Base-by-base conservation (phyloP, 2,329 filamentous ascomycete genomes). In the Phialophora tarda region DNA sequence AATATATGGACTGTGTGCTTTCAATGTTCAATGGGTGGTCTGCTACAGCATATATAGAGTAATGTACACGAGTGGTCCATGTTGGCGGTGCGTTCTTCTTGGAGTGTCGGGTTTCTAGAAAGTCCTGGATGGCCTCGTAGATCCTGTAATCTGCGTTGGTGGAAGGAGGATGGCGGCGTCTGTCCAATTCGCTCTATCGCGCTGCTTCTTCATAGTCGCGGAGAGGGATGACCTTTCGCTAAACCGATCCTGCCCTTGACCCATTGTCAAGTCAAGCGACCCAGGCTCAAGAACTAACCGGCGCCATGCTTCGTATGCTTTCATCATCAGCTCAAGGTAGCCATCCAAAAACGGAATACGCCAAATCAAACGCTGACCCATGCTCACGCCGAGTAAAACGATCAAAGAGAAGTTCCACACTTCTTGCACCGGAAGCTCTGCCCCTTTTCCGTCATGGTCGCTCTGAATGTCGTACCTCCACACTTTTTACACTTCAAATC, bases 401-500 rank as follows among this genome's bases (percentile, higher is more conserved):
- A 24, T 69, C 59, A 69, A 10, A 69, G 56, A 21, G 58, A 59
- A 50, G 69, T 65, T 14, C 71, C 71, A 63, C 71, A 73, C 24
- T 61, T 71, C 51, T 67, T 69, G 61, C 71, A 73, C n/a, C 65
- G 66, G 55, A 73, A 62, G n/a, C 38, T 63, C 53, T 70, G 63
- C 4, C 66, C 66, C 23, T 63, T 65, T 11, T 60, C 62, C 11
- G 58, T 65, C 62, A 67, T 70, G 6, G 67, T 70, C 26, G 65
- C 68, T 48, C 64, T 69, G 48, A 73, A 73, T n/a, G 66, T 69
- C 56, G 60, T 64, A 53, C 58, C 60, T n/a, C 69, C 68, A 64
- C 71, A 73, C 26, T 67, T 69, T 51, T 54, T 64, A 61, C 71
- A 73, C 28, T 64, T 67, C 32, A 72, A 55, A 53, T 72, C 70